Evolutionary conservation across 768 basidiomycete species (phyloP).

Genomic region (Rhizopogon vinicolor): DNA sequence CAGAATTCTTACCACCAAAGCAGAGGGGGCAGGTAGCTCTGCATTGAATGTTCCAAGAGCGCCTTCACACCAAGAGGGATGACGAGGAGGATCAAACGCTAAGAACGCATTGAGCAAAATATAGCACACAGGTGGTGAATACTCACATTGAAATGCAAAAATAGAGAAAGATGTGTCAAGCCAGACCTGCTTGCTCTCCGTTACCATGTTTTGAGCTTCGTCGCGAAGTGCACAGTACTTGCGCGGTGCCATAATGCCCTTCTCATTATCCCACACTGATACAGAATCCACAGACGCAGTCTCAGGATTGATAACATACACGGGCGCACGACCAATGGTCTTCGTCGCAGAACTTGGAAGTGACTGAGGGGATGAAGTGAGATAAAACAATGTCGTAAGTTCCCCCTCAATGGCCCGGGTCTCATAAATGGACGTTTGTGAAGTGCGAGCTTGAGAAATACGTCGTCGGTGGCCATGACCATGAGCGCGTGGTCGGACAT

Average conservation of each 20-base stretch:
- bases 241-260: slow-evolving; percentile 58
- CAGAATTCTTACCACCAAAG: too few relatives aligned
- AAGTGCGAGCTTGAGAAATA: slow-evolving; percentile 57
- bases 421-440: slow-evolving; percentile 69
- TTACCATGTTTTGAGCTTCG: slow-evolving; percentile 62
- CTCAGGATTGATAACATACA: slow-evolving; percentile 58
- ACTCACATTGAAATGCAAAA: slow-evolving; percentile 71
- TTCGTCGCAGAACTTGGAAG: slow-evolving; percentile 23
- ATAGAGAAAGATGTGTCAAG: slow-evolving; percentile 67
- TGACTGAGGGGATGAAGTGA: slow-evolving; percentile 20
- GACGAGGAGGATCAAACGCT: slow-evolving; percentile 70
- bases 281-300: slow-evolving; percentile 40
- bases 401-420: slow-evolving; percentile 84
- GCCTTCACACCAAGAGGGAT: slow-evolving; percentile 68
- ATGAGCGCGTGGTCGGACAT: slow-evolving; percentile 38
- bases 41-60: slow-evolving; percentile 64
- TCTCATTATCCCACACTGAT: slow-evolving; percentile 63
- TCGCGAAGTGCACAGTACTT: slow-evolving; percentile 65
- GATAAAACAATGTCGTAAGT: slow-evolving; percentile 28
- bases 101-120: slow-evolving; percentile 7
- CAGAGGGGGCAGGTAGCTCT: too few relatives aligned
- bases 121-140: background rate
- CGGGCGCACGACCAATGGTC: slow-evolving; percentile 31
- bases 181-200: slow-evolving; percentile 65
- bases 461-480: slow-evolving; percentile 71